Conservation (phyloP, 345 rosid genomes). For the Salix viminalis region DNA sequence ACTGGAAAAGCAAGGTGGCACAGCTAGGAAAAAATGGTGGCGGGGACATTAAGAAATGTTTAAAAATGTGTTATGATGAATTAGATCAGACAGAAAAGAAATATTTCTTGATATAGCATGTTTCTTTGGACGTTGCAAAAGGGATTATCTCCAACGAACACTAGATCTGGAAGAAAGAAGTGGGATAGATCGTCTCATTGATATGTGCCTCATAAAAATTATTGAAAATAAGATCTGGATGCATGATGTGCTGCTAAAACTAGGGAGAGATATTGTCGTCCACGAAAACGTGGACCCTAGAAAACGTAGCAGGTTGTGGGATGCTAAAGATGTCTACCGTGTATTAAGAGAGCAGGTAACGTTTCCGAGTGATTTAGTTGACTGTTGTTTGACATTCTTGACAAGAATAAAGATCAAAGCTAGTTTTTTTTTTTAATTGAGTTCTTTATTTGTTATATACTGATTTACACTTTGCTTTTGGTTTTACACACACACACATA, state of each 20-base stretch:
- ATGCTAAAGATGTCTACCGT: too few relatives aligned
- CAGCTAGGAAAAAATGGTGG: not conserved
- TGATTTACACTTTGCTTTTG: too few relatives aligned
- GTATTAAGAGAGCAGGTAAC: too few relatives aligned
- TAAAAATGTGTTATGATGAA: slow-evolving; percentile 1
- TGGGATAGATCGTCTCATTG: not conserved
- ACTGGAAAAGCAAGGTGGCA: not conserved
- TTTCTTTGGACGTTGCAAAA: not conserved
- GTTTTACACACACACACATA: too few relatives aligned
- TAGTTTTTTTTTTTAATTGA: too few relatives aligned
- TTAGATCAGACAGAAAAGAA: not conserved
- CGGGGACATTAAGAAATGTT: not conserved
- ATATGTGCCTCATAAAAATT: not conserved
- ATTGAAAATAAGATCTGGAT: not conserved
- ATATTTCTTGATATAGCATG: slow-evolving; percentile 14
- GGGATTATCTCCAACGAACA: not conserved
- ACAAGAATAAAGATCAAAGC: too few relatives aligned
- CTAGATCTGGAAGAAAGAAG: not conserved
- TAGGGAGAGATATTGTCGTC: not conserved
- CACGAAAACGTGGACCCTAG: not conserved
- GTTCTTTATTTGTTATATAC: too few relatives aligned
- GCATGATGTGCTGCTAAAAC: not conserved
- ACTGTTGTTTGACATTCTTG: not conserved
- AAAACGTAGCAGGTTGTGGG: not conserved
- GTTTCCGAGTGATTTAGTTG: too few relatives aligned